These are phyloP conservation scores for Candida arabinofermentans DNA, from an alignment of 805 yeast species.

Conservation along the genomic window DNA sequence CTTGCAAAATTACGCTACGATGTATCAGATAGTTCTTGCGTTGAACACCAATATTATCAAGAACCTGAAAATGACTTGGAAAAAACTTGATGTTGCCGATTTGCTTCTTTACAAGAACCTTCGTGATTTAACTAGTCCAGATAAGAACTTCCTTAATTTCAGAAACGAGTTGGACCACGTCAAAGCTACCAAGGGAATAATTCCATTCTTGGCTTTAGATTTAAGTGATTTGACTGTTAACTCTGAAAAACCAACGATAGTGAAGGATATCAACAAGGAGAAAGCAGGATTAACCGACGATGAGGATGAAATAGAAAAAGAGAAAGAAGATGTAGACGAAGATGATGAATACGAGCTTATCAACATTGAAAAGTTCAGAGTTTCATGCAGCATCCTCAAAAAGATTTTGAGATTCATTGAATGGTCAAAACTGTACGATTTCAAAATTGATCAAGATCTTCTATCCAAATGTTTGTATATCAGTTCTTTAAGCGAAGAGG, in stretches of 20 bases:
- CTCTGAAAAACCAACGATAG: conserved; percentile 53
- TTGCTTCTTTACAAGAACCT: conserved; percentile 60
- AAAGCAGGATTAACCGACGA: conserved; percentile 3
- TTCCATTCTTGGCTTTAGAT: conserved; percentile 87
- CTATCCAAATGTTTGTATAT: conserved; percentile 82
- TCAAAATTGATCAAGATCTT: conserved; percentile 55
- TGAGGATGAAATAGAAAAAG: conserved; percentile 17
- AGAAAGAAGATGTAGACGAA: conserved; percentile 9
- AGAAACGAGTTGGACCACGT: conserved; percentile 56
- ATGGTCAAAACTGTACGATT: conserved; percentile 69
- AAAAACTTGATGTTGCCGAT: conserved; percentile 67
- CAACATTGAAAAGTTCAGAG: conserved; percentile 74
- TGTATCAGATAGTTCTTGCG: conserved; percentile 84
- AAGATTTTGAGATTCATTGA: conserved; percentile 77
- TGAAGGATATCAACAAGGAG: conserved; percentile 14
- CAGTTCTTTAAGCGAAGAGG: conserved; percentile 67
- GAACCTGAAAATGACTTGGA: conserved; percentile 69
- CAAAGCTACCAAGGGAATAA: conserved; percentile 66
- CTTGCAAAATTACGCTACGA: conserved; percentile 78
- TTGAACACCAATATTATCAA: conserved; percentile 63
- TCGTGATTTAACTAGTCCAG: conserved; percentile 69
- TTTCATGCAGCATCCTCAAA: conserved; percentile 72
- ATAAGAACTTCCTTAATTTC: conserved; percentile 65
- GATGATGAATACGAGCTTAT: conserved; percentile 41
- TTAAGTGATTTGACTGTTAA: conserved; percentile 78